Conservation (phyloP, 1,284 basidiomycete genomes). For the Pterulicium gracile region DNA sequence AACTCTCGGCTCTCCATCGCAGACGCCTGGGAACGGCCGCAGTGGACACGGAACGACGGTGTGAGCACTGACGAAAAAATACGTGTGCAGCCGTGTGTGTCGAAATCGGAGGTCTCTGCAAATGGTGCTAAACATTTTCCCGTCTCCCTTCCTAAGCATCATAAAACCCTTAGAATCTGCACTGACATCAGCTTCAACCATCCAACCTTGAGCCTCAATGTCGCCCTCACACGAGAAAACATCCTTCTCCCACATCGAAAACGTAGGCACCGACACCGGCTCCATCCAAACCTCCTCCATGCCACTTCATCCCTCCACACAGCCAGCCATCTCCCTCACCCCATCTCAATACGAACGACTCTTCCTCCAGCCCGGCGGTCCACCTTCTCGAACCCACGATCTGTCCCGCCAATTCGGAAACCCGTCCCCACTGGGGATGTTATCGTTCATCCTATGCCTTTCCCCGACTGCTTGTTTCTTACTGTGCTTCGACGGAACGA, state of each 20-base stretch:
- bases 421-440: conserved; percentile 13
- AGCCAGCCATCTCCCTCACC: conserved; percentile 4
- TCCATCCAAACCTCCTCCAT: background rate
- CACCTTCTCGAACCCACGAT: conserved; percentile 1
- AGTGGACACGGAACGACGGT: no score
- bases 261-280: background rate
- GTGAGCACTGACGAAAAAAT: no score
- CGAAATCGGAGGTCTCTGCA: no score
- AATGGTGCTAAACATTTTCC: no score
- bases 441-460: conserved; percentile 11
- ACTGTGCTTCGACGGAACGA: conserved; percentile 12
- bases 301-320: background rate
- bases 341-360: conserved; percentile 13
- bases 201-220: no score
- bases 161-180: no score
- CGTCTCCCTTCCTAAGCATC: no score
- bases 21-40: no score
- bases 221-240: no score
- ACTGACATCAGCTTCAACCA: no score
- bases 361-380: conserved; percentile 12
- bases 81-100: no score
- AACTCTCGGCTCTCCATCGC: no score
- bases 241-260: background rate
- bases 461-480: conserved; percentile 13
- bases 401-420: conserved; percentile 12